Base-by-base conservation (phyloP, 176 grass and related monocot genomes). In the Oryza nivara region DNA sequence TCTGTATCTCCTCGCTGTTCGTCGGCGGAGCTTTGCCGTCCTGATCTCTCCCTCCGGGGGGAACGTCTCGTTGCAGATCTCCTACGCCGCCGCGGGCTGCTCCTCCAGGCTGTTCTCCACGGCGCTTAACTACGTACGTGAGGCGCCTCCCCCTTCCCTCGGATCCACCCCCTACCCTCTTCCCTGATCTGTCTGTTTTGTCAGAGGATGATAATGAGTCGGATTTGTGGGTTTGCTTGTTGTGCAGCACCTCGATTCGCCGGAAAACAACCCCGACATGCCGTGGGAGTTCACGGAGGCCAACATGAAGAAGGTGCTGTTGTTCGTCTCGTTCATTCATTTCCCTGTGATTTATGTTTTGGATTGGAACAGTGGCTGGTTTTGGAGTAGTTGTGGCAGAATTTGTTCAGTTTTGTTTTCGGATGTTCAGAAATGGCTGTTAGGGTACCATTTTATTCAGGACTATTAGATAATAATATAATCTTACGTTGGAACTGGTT, bases 61-160 rank as follows among this genome's bases (percentile, higher is more conserved):
- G 20, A 68, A 64, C 30, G 36, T 26, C 15, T 41, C 79, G 45
- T 40, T 68, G 20, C 77, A 94, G 92, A 80, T 89, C 67, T 47
- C 76, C 17, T 83, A 38, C 48, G 45, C 88, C 40, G 41, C 89
- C 19, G 65, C 88, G 17, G 67, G 64, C 0, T 75, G 87, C 49
- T 32, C 52, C 45, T 76, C 80, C 47, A 79, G 89, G 89, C 65
- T 87, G 73, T 91, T 94, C 77, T 94, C 92, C 43, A 91, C 92
- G 30, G 86, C 95, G 34, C 90, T 97, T 14, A 97, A 94, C 87
- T 97, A 97, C 74, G 90, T 97, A 97, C 74, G 90, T 97, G 83
- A 91, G 90, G 38, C 38, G 38, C 36, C 36, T 6, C 35, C 19
- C 56, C 56, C 20, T 15, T 16, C 80, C 61, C 80, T 84, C 73